These are phyloP conservation scores for Metschnikowia cubensis DNA, from an alignment of 805 yeast species.

Conservation along the genomic window DNA sequence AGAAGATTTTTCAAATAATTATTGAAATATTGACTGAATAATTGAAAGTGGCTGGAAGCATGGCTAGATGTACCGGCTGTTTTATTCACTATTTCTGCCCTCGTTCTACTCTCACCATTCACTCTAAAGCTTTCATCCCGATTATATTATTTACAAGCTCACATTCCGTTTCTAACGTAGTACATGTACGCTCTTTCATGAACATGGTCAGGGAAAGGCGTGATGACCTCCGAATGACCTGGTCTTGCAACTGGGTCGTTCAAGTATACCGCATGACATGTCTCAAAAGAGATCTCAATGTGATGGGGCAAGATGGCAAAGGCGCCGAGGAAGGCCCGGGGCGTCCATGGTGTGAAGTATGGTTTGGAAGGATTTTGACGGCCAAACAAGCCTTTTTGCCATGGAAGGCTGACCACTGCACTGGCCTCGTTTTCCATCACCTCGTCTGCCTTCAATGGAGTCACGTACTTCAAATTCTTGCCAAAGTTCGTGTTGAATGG, in stretches of 20 bases:
- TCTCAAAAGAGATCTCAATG: slow-evolving; percentile 80
- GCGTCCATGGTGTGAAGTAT: slow-evolving; percentile 95
- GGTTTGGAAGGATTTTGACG: slow-evolving; percentile 72
- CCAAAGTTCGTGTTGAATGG: slow-evolving; percentile 30
- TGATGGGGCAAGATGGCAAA: slow-evolving; percentile 91
- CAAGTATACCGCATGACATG: slow-evolving; percentile 94
- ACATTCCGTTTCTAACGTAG: slow-evolving; percentile 71
- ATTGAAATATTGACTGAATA: too few species aligned
- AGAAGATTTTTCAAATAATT: too few species aligned
- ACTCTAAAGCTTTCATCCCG: too few species aligned
- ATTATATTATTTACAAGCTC: slow-evolving; percentile 17
- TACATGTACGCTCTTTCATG: slow-evolving; percentile 96
- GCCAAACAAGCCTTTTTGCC: slow-evolving; percentile 79
- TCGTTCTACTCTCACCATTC: too few species aligned
- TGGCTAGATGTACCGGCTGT: too few species aligned
- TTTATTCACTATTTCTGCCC: too few species aligned
- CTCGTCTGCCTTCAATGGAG: slow-evolving; percentile 40
- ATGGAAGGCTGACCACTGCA: slow-evolving; percentile 60
- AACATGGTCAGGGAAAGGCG: slow-evolving; percentile 77
- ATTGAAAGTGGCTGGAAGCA: too few species aligned
- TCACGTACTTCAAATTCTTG: slow-evolving; percentile 28
- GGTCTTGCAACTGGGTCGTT: slow-evolving; percentile 98
- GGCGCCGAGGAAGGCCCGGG: slow-evolving; percentile 89
- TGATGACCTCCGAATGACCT: slow-evolving; percentile 90
- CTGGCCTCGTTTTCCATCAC: slow-evolving; percentile 48